A percentile compares a stretch with the other conserved stretches of the same genome.
Conservation (phyloP, 768 basidiomycete species). For the Harrya chromipes region DNA sequence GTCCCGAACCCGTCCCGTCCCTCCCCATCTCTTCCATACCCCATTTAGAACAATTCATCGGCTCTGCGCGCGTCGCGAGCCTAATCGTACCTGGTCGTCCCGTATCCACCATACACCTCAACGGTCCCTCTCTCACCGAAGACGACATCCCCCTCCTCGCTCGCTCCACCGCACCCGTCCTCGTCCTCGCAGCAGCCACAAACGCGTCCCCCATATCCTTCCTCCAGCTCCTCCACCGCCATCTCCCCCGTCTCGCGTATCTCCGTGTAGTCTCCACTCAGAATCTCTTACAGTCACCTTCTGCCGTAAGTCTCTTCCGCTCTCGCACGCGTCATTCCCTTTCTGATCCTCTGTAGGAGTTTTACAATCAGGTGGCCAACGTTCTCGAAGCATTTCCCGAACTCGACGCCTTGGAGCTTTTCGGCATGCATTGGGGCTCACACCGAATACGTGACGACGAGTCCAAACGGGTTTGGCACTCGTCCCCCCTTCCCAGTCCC, state of each 20-base stretch:
- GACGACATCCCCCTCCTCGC: slow-evolving; percentile 53
- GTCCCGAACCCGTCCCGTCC: slow-evolving; percentile 18
- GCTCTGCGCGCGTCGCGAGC: slow-evolving; percentile 53
- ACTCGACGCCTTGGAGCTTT: slow-evolving; percentile 67
- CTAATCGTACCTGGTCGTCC: slow-evolving; percentile 64
- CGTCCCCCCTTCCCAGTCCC: slow-evolving; percentile 40
- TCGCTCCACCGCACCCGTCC: slow-evolving; percentile 45
- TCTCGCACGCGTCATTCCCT: slow-evolving; percentile 5
- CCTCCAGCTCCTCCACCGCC: slow-evolving; percentile 51
- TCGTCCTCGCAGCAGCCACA: slow-evolving; percentile 58
- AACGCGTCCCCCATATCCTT: slow-evolving; percentile 55
- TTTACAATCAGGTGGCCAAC: slow-evolving; percentile 58
- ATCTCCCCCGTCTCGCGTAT: slow-evolving; percentile 60
- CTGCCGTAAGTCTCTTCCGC: slow-evolving; percentile 41
- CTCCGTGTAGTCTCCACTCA: slow-evolving; percentile 63
- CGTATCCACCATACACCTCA: slow-evolving; percentile 59
- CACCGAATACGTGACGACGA: slow-evolving; percentile 43
- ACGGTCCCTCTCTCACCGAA: slow-evolving; percentile 56
- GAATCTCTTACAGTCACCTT: slow-evolving; percentile 47
- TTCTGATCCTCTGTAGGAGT: slow-evolving; percentile 41
- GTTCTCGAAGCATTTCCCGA: slow-evolving; percentile 57
- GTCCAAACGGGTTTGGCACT: slow-evolving; percentile 51
- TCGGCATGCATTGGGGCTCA: slow-evolving; percentile 72
- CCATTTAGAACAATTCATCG: slow-evolving; percentile 55
- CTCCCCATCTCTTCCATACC: slow-evolving; percentile 37